Conservation (phyloP, 2,329 filamentous ascomycete genomes). For the Pestalotiopsis fici region DNA sequence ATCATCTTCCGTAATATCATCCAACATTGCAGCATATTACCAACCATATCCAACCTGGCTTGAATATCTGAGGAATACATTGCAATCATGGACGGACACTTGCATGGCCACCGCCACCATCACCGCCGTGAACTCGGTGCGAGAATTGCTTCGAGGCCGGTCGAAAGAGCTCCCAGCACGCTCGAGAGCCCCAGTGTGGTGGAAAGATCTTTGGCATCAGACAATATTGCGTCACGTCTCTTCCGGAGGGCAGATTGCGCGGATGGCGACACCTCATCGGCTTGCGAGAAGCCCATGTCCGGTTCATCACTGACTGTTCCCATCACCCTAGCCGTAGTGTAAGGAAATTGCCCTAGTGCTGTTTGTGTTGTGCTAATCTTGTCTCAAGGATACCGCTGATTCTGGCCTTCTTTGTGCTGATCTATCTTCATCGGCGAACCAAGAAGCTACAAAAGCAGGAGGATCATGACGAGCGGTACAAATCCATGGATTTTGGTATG, state of each 20-base stretch:
- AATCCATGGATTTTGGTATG: slow-evolving; percentile 89
- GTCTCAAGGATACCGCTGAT: slow-evolving; percentile 71
- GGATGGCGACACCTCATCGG: slow-evolving; percentile 32
- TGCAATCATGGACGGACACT: slow-evolving; percentile 11
- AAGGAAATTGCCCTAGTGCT: slow-evolving; percentile 41
- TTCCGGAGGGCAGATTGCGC: slow-evolving; percentile 11
- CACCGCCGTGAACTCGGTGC: slow-evolving; percentile 22
- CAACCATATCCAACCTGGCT: neutral
- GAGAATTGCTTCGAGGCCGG: slow-evolving; percentile 16
- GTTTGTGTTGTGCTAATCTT: neutral
- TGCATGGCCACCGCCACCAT: slow-evolving; percentile 11
- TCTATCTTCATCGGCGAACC: slow-evolving; percentile 80
- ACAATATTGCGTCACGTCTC: slow-evolving; percentile 10
- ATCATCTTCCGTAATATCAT: neutral
- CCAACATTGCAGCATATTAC: neutral
- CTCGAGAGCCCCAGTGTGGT: neutral
- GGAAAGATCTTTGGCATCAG: neutral
- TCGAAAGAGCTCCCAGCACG: slow-evolving; percentile 11
- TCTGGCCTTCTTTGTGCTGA: slow-evolving; percentile 64
- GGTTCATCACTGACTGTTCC: slow-evolving; percentile 53
- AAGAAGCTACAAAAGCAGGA: slow-evolving; percentile 71
- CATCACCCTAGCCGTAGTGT: slow-evolving; percentile 71
- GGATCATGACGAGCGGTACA: slow-evolving; percentile 84
- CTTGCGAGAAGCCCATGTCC: slow-evolving; percentile 62
- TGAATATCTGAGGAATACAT: slow-evolving; percentile 18